A percentile compares a stretch with the other conserved stretches of the same genome.
Evolutionary conservation across 768 basidiomycete genomes (phyloP).

Genomic region (Coprinopsis marcescibilis): DNA sequence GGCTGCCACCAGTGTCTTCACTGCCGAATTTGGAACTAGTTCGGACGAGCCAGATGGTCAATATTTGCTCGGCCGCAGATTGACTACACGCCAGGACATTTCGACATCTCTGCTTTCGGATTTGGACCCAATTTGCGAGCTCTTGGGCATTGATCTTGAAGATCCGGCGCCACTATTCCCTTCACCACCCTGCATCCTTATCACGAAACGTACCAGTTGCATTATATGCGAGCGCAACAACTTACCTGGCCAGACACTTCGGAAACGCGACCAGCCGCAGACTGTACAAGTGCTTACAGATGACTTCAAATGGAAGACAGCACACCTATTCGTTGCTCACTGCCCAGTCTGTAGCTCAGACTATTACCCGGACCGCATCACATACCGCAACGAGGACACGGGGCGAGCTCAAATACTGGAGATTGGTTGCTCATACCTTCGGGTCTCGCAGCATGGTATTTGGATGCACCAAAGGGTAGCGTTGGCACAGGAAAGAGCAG

Average conservation of each 20-base stretch:
- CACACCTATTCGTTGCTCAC: not conserved
- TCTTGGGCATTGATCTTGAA: not conserved
- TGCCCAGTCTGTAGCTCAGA: not conserved
- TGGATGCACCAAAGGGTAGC: slow-evolving; percentile 22
- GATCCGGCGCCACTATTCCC: not conserved
- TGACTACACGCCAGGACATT: not conserved
- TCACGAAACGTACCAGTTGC: not conserved
- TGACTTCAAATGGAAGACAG: not conserved
- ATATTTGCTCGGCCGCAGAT: not conserved
- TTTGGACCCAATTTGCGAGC: not conserved
- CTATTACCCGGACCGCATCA: slow-evolving; percentile 3
- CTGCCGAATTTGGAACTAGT: not conserved
- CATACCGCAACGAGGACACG: not conserved
- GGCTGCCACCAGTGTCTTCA: not conserved
- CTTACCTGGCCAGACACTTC: not conserved
- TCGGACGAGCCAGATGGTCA: not conserved
- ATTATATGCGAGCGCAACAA: not conserved
- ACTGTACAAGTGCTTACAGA: not conserved
- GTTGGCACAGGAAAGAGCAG: slow-evolving; percentile 18
- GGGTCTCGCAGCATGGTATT: slow-evolving; percentile 21
- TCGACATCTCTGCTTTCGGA: not conserved
- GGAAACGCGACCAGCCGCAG: not conserved
- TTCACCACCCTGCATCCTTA: not conserved
- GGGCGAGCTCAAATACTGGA: slow-evolving; percentile 8
- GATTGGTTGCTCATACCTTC: slow-evolving; percentile 16